Percentiles rank a stretch among this genome's conserved stretches.
phyloP scores from a whole-genome alignment of 2,329 filamentous ascomycete species.

The Ophiostoma novo-ulmi region DNA sequence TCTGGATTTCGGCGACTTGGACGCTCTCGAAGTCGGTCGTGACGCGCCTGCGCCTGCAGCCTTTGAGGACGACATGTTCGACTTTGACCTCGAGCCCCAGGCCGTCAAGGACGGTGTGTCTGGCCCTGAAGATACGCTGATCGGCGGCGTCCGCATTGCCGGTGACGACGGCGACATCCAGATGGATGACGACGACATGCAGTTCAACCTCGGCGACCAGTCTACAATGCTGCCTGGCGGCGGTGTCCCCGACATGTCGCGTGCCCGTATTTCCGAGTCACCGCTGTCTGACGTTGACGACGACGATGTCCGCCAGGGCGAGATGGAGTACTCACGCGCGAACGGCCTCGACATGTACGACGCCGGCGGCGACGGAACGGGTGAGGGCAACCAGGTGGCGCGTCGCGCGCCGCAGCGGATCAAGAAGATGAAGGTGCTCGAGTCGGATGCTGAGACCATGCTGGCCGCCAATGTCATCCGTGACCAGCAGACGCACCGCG shows the following conservation, averaged over 20 bases:
- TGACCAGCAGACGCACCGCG: constrained; percentile 77
- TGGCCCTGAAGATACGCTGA: constrained; percentile 46
- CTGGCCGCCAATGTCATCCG: constrained; percentile 74
- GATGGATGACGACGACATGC: constrained; percentile 60
- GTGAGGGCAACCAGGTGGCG: constrained; percentile 43
- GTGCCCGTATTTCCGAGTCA: constrained; percentile 62
- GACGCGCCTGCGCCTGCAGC: constrained; percentile 66
- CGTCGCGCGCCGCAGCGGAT: constrained; percentile 67
- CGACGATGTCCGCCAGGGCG: constrained; percentile 54
- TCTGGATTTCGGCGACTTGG: constrained; percentile 62
- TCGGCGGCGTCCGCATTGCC: constrained; percentile 54
- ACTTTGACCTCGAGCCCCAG: constrained; percentile 54
- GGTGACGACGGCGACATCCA: constrained; percentile 60
- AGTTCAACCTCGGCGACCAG: constrained; percentile 57
- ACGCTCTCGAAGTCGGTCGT: constrained; percentile 84
- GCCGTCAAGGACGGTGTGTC: constrained; percentile 44
- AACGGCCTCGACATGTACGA: constrained; percentile 57
- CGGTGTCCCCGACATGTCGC: constrained; percentile 44
- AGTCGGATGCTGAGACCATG: constrained; percentile 74
- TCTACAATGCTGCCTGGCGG: constrained; percentile 44
- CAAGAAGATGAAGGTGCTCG: constrained; percentile 72
- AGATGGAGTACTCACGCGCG: constrained; percentile 50
- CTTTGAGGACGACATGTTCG: constrained; percentile 64
- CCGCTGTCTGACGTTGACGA: constrained; percentile 66
- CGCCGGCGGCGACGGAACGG: constrained; percentile 44